phyloP scores from a whole-genome alignment of 1,139 yeast species.

The Taiozyma sp. region DNA sequence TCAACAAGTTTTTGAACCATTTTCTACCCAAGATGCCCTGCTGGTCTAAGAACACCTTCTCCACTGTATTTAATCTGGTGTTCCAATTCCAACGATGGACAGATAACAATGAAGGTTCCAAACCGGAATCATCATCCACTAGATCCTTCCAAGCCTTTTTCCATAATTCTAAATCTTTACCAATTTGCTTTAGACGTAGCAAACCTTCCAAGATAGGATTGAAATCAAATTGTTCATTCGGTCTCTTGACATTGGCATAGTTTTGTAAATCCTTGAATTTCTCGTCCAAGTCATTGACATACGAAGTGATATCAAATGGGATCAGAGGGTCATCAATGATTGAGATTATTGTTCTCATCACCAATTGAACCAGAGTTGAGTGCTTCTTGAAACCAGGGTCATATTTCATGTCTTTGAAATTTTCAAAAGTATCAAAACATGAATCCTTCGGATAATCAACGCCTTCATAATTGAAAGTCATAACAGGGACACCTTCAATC shows the following conservation, averaged over 20 bases:
- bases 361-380: slow-evolving; percentile 49
- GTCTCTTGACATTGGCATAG: slow-evolving; percentile 29
- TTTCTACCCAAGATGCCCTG: slow-evolving; percentile 42
- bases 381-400: slow-evolving; percentile 61
- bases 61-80: slow-evolving; percentile 53
- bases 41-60: slow-evolving; percentile 45
- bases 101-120: slow-evolving; percentile 69
- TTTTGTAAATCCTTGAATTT: slow-evolving; percentile 46
- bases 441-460: slow-evolving; percentile 51
- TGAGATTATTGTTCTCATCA: slow-evolving; percentile 49
- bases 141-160: slow-evolving; percentile 48
- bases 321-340: slow-evolving; percentile 71
- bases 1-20: slow-evolving; percentile 65
- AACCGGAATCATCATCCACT: slow-evolving; percentile 30
- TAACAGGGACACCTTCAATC: slow-evolving; percentile 60
- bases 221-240: slow-evolving; percentile 23
- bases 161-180: slow-evolving; percentile 43
- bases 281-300: slow-evolving; percentile 41
- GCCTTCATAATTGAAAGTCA: slow-evolving; percentile 38
- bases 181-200: slow-evolving; percentile 33
- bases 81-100: slow-evolving; percentile 81
- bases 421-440: slow-evolving; percentile 62
- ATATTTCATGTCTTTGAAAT: slow-evolving; percentile 40
- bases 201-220: slow-evolving; percentile 27
- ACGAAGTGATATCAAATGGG: slow-evolving; percentile 58